Evolutionary conservation across 441 rosid genomes (phyloP).

Genomic region (Eutrema salsugineum): DNA sequence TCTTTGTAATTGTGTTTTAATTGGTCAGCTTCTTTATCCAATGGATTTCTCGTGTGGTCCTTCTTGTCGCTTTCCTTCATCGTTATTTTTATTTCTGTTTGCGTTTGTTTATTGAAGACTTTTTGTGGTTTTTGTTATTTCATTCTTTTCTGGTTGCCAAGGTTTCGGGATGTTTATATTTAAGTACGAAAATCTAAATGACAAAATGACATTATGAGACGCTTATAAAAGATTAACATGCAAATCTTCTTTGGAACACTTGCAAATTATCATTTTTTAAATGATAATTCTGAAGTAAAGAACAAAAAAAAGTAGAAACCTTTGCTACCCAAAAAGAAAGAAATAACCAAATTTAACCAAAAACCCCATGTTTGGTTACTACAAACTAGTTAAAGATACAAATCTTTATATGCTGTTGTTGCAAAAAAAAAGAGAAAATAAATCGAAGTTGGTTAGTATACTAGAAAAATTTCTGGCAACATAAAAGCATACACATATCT

Average conservation of each 20-base stretch:
- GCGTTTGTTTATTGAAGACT: not conserved
- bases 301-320: not conserved
- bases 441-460: too few species aligned
- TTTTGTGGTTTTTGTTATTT: slow-evolving; percentile 8
- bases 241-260: not conserved
- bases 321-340: not conserved
- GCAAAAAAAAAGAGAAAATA: too few species aligned
- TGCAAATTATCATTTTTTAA: not conserved
- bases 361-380: not conserved
- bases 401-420: too few species aligned
- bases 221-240: not conserved
- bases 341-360: not conserved
- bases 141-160: slow-evolving; percentile 1
- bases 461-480: not conserved
- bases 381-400: not conserved
- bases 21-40: slow-evolving; percentile 49
- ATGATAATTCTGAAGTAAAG: not conserved
- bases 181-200: not conserved
- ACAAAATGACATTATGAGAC: not conserved
- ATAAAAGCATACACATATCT: not conserved
- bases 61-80: slow-evolving; percentile 29
- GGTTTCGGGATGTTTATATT: not conserved
- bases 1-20: slow-evolving; percentile 40
- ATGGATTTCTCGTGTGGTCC: slow-evolving; percentile 63
- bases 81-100: not conserved